phyloP scores from a whole-genome alignment of 2,329 filamentous ascomycete genomes.

The Aspergillus spinulosporus region DNA sequence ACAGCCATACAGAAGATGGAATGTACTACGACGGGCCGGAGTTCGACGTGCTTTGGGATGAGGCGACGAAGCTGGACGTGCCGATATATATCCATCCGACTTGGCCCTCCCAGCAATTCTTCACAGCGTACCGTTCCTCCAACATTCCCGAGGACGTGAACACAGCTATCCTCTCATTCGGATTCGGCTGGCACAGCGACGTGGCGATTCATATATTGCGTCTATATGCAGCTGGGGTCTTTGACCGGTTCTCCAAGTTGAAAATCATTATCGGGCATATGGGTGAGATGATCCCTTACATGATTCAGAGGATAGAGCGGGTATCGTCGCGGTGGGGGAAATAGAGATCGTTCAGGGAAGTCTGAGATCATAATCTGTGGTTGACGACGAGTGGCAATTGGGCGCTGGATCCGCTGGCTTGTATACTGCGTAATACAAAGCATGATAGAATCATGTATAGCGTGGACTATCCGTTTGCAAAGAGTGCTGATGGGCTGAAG shows the following conservation, averaged over 20 bases:
- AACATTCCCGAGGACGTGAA: background rate
- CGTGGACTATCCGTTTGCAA: background rate
- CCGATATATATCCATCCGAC: conserved; percentile 2
- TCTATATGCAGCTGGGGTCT: background rate
- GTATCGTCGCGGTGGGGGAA: background rate
- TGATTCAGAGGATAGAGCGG: conserved; percentile 1
- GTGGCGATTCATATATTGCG: background rate
- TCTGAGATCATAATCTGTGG: background rate
- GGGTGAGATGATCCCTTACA: background rate
- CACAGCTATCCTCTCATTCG: background rate
- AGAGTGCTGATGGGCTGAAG: background rate
- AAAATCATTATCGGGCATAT: background rate
- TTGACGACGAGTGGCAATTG: conserved; percentile 1
- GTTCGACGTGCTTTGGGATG: background rate
- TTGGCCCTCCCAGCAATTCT: background rate
- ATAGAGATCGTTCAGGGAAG: background rate
- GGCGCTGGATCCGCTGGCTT: background rate
- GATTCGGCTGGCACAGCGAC: conserved; percentile 1
- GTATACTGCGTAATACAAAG: background rate
- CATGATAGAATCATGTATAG: background rate
- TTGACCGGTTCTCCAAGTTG: background rate
- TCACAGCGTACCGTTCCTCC: background rate
- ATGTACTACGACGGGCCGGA: conserved; percentile 1
- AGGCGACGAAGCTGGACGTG: background rate
- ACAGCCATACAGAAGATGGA: background rate